These are phyloP conservation scores for Penicillium silybi DNA, from an alignment of 495 filamentous ascomycete genomes.

Conservation along the genomic window DNA sequence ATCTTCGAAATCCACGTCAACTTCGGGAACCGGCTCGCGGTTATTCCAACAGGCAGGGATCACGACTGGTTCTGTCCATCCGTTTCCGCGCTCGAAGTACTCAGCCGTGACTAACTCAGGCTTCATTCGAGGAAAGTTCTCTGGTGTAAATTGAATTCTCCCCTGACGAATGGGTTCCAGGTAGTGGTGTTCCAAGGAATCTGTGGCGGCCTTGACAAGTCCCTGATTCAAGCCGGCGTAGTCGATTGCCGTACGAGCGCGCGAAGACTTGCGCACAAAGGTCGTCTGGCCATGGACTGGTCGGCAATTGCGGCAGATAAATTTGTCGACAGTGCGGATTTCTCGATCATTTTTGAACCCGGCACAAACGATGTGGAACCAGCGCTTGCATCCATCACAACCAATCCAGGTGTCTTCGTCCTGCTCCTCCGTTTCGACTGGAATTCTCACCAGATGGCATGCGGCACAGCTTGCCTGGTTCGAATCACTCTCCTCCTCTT, in stretches of 20 bases:
- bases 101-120: constrained; percentile 66
- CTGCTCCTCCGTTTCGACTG: constrained; percentile 43
- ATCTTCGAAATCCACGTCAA: constrained; percentile 25
- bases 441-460: constrained; percentile 48
- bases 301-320: constrained; percentile 60
- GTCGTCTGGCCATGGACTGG: constrained; percentile 61
- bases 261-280: constrained; percentile 57
- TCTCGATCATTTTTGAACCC: constrained; percentile 68
- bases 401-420: constrained; percentile 64
- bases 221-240: constrained; percentile 73
- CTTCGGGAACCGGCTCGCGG: constrained; percentile 35
- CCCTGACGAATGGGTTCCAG: constrained; percentile 68
- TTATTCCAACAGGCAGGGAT: constrained; percentile 66
- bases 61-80: constrained; percentile 68
- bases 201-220: constrained; percentile 64
- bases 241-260: constrained; percentile 68
- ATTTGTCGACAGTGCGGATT: constrained; percentile 69
- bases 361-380: constrained; percentile 72
- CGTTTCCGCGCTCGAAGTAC: constrained; percentile 61
- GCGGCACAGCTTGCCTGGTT: constrained; percentile 47
- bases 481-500: constrained; percentile 28
- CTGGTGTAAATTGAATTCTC: constrained; percentile 57
- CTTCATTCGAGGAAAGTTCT: constrained; percentile 63
- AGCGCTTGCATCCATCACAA: constrained; percentile 70
- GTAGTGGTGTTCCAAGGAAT: constrained; percentile 70